Percentiles rank a stretch among this genome's conserved stretches.
Conservation (phyloP, 2,329 filamentous ascomycete genomes). For the Botrytis cinerea region DNA sequence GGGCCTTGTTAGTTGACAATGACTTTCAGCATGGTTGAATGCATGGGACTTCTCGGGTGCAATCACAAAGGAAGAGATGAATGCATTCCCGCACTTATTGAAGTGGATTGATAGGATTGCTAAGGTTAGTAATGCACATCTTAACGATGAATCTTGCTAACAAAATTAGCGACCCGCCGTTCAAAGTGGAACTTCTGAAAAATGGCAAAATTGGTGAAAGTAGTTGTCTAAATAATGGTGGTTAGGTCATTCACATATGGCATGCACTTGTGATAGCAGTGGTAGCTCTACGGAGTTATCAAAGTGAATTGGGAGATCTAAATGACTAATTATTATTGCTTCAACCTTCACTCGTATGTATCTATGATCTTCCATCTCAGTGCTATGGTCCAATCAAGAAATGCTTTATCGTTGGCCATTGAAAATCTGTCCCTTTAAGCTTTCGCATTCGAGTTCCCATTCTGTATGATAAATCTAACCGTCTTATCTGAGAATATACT, state of each 20-base stretch:
- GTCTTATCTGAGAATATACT: background rate
- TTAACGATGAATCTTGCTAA: constrained; percentile 2
- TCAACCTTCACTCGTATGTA: background rate
- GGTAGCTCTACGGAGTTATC: background rate
- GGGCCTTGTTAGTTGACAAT: background rate
- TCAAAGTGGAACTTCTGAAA: constrained; percentile 38
- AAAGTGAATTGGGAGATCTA: background rate
- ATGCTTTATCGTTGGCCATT: background rate
- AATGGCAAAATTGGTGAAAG: constrained; percentile 21
- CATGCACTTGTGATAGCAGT: background rate
- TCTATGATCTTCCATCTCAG: background rate
- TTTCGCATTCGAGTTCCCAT: background rate
- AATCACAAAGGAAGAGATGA: constrained; percentile 51
- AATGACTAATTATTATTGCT: background rate
- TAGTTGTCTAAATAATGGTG: background rate
- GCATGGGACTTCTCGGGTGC: constrained; percentile 46
- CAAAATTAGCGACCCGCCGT: constrained; percentile 27
- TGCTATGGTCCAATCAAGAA: background rate
- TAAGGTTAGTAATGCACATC: constrained; percentile 30
- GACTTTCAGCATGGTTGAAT: constrained; percentile 47
- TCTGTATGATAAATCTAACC: background rate
- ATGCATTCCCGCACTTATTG: constrained; percentile 52
- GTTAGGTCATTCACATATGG: background rate
- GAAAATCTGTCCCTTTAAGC: background rate
- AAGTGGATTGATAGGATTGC: constrained; percentile 56